Conservation (phyloP, 2,329 filamentous ascomycete genomes). For the Zasmidium angulare region DNA sequence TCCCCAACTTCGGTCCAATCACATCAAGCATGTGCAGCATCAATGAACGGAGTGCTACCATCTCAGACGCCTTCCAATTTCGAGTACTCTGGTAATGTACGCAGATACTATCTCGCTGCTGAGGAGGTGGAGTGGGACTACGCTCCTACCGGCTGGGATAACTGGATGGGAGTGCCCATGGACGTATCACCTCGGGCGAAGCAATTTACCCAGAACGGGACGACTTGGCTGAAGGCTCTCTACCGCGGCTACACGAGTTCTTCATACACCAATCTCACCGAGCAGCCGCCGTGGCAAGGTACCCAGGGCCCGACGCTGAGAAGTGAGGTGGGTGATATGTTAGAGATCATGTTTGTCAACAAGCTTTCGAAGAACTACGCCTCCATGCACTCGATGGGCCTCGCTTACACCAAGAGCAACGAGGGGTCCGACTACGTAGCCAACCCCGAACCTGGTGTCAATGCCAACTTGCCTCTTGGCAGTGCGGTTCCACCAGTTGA, state of each 20-base stretch:
- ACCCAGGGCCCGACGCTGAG: conserved; percentile 28
- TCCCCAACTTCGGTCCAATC: no score
- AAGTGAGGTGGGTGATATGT: conserved; percentile 30
- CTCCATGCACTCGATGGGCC: conserved; percentile 31
- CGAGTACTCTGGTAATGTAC: conserved; percentile 25
- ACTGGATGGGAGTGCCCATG: conserved; percentile 30
- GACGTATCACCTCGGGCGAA: conserved; percentile 20
- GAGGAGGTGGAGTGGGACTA: conserved; percentile 31
- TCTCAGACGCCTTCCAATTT: conserved; percentile 19
- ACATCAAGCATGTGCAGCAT: conserved; percentile 10
- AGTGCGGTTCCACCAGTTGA: conserved; percentile 23
- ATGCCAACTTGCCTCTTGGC: conserved; percentile 12
- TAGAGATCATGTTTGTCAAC: conserved; percentile 33
- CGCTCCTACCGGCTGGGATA: conserved; percentile 30
- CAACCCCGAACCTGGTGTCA: conserved; percentile 19
- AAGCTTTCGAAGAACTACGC: conserved; percentile 26
- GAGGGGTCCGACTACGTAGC: conserved; percentile 29
- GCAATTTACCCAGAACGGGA: conserved; percentile 17
- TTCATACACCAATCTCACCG: conserved; percentile 22
- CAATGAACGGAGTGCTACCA: conserved; percentile 21
- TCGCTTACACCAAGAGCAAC: conserved; percentile 25
- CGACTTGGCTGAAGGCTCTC: conserved; percentile 32
- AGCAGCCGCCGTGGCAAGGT: conserved; percentile 31
- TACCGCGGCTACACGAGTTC: conserved; percentile 35
- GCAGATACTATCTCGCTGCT: conserved; percentile 28